A percentile compares a stretch with the other conserved stretches of the same genome.
Evolutionary conservation across 1,139 yeast species (phyloP).

Genomic region (Saccharomycopsis phalli): DNA sequence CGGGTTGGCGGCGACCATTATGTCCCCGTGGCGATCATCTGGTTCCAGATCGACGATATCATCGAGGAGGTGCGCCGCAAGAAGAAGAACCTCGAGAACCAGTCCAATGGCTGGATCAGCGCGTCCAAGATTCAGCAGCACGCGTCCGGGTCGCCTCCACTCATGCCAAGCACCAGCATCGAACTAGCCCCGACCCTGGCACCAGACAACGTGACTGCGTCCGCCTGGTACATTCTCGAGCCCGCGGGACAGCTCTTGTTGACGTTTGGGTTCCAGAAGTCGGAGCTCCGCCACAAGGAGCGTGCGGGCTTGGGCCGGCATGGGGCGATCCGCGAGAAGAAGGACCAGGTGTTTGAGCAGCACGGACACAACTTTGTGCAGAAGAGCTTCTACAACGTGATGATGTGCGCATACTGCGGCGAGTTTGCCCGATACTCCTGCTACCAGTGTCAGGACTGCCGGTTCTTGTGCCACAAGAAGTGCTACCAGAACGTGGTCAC

Average conservation of each 20-base stretch:
- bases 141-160: slow-evolving; percentile 5
- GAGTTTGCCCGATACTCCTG: slow-evolving; percentile 92
- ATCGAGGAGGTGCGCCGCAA: slow-evolving; percentile 91
- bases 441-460: slow-evolving; percentile 93
- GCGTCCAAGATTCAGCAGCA: slow-evolving; percentile 40
- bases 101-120: slow-evolving; percentile 78
- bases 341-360: slow-evolving; percentile 90
- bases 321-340: slow-evolving; percentile 93
- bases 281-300: slow-evolving; percentile 25
- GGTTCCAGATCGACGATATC: slow-evolving; percentile 84
- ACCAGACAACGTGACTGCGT: slow-evolving; percentile 32
- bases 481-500: slow-evolving; percentile 93
- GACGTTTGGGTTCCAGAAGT: slow-evolving; percentile 56
- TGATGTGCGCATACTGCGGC: slow-evolving; percentile 96
- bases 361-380: slow-evolving; percentile 97
- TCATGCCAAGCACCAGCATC: neutral
- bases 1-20: slow-evolving; percentile 50
- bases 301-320: slow-evolving; percentile 87
- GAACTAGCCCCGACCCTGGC: neutral
- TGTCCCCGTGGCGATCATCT: slow-evolving; percentile 87
- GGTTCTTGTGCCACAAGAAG: slow-evolving; percentile 86
- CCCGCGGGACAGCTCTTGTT: slow-evolving; percentile 87
- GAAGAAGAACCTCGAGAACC: slow-evolving; percentile 69
- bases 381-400: slow-evolving; percentile 88
- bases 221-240: slow-evolving; percentile 87